Evolutionary conservation across 495 filamentous ascomycete genomes (phyloP).

Genomic region (Neurospora sp.): DNA sequence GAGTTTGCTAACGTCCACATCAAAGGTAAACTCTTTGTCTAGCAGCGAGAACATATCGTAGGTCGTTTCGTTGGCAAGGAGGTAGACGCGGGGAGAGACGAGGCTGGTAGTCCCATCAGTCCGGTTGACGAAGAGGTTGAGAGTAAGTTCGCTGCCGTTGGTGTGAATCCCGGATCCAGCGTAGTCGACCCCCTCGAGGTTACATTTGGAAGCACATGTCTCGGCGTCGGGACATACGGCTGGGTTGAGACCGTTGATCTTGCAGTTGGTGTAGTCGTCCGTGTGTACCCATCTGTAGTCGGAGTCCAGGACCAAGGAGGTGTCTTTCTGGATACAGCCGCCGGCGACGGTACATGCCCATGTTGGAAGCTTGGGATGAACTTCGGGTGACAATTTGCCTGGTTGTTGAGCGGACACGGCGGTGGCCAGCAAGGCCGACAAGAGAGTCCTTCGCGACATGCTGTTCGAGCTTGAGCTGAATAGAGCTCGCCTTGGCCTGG

Average conservation of each 20-base stretch:
- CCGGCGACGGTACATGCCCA: conserved; percentile 40
- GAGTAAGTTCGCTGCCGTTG: conserved; percentile 28
- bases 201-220: conserved; percentile 48
- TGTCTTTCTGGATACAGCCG: conserved; percentile 40
- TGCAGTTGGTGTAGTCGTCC: conserved; percentile 46
- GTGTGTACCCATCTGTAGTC: conserved; percentile 56
- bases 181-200: conserved; percentile 53
- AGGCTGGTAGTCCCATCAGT: conserved; percentile 3
- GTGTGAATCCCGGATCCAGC: conserved; percentile 47
- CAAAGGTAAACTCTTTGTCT: conserved; percentile 53
- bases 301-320: conserved; percentile 49
- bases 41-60: conserved; percentile 52
- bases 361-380: conserved; percentile 45
- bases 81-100: conserved; percentile 45
- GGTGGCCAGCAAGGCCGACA: conserved; percentile 1
- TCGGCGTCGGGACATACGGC: conserved; percentile 42
- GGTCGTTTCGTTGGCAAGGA: conserved; percentile 41
- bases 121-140: conserved; percentile 12
- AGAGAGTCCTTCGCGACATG: background rate
- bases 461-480: background rate
- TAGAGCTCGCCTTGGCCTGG: background rate
- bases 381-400: conserved; percentile 7
- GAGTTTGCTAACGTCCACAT: conserved; percentile 50
- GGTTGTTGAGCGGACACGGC: conserved; percentile 9
- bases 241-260: conserved; percentile 43